Evolutionary conservation across 306 rosid species (phyloP).

Genomic region (Urtica urens): DNA sequence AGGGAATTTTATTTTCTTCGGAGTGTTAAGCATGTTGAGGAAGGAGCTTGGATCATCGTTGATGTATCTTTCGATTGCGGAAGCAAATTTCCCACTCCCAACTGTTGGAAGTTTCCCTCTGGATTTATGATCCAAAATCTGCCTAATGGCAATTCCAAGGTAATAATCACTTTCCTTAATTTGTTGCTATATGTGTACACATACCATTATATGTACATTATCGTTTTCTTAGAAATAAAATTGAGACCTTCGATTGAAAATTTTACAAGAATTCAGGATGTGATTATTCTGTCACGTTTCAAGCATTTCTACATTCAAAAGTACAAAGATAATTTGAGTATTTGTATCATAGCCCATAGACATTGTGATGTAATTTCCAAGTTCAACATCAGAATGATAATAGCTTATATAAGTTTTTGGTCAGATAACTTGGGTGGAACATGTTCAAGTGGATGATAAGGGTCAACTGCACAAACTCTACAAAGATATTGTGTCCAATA

Average conservation of each 20-base stretch:
- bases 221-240: too few species aligned
- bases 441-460: conserved; percentile 51
- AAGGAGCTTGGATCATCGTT: conserved; percentile 41
- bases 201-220: too few species aligned
- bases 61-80: conserved; percentile 47
- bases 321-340: too few species aligned
- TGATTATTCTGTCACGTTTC: too few species aligned
- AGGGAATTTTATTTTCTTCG: conserved; percentile 50
- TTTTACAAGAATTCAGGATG: too few species aligned
- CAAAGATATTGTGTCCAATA: conserved; percentile 27
- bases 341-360: too few species aligned
- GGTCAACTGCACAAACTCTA: conserved; percentile 31
- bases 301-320: too few species aligned
- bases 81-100: neutral
- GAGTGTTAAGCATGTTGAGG: conserved; percentile 34
- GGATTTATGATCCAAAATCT: conserved; percentile 59
- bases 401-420: too few species aligned
- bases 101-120: conserved; percentile 56
- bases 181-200: too few species aligned
- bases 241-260: too few species aligned
- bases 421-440: conserved; percentile 81
- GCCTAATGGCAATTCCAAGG: conserved; percentile 36
- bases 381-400: too few species aligned
- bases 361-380: too few species aligned
- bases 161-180: conserved; percentile 9